Percentiles rank a stretch among this genome's conserved stretches.
Evolutionary conservation across 2,329 filamentous ascomycete species (phyloP).

Genomic region (Ascochyta viciae-villosae): DNA sequence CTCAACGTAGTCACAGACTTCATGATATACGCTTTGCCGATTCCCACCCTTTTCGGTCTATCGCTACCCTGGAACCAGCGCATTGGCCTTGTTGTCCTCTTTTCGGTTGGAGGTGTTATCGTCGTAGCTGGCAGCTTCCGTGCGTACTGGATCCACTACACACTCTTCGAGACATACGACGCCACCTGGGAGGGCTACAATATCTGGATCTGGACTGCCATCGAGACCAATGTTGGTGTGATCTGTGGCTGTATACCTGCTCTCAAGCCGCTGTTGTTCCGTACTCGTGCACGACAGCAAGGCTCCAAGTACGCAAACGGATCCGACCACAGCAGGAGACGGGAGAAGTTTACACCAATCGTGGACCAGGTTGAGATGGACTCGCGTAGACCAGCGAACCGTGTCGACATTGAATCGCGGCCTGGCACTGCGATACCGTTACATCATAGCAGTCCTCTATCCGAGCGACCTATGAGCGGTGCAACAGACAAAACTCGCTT

Average conservation of each 20-base stretch:
- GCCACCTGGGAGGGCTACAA: constrained; percentile 55
- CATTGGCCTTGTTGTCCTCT: constrained; percentile 53
- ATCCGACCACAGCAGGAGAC: constrained; percentile 39
- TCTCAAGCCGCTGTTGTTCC: constrained; percentile 51
- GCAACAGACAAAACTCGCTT: constrained; percentile 45
- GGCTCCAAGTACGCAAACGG: constrained; percentile 42
- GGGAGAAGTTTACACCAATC: constrained; percentile 42
- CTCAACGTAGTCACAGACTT: constrained; percentile 57
- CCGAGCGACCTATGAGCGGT: constrained; percentile 44
- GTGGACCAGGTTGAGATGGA: constrained; percentile 46
- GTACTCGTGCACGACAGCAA: constrained; percentile 38
- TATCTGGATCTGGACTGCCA: constrained; percentile 53
- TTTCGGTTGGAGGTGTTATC: constrained; percentile 54
- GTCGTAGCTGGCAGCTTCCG: constrained; percentile 56
- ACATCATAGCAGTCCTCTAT: constrained; percentile 24
- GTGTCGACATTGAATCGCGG: constrained; percentile 30
- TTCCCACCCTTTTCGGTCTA: constrained; percentile 56
- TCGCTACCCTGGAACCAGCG: constrained; percentile 54
- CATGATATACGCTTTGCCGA: constrained; percentile 55
- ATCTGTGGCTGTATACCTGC: constrained; percentile 56
- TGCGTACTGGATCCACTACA: constrained; percentile 57
- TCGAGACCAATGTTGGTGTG: constrained; percentile 54
- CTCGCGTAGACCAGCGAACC: constrained; percentile 37
- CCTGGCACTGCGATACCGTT: constrained; percentile 28
- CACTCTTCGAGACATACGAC: constrained; percentile 54